Base-by-base conservation (phyloP, 495 filamentous ascomycete species). In the Articulospora tetracladia region DNA sequence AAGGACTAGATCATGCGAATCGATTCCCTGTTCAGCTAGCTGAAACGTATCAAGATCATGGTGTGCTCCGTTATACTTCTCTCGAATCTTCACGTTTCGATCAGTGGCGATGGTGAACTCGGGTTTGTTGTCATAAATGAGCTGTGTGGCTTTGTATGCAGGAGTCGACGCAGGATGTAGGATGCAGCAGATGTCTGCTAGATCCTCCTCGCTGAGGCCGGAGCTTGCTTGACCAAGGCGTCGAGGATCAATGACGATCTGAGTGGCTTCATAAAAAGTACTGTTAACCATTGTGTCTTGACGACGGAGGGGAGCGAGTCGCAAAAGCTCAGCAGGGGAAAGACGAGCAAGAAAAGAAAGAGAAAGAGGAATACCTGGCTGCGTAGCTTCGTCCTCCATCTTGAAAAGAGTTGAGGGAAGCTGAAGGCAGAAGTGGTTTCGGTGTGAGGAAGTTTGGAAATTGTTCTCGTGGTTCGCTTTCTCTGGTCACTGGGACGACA, bases 131-230 rank as follows among this genome's bases (percentile, higher is more conserved):
- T 70, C 53, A 23, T 80, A 81, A 47, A 88, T 79, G 0, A 72
- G 65, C 41, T 75, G 71, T 15, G 96, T 86, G 50, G 90, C 87
- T 55, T 76, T 72, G 64, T 84, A 84, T 1, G 94, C 92, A 7
- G 81, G 77, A 39, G 81, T 79, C 0, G 92, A 90, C 53, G 81
- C 82, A 1, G 94, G 93, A 59, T 94, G 85, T 3, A 98, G 81
- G 49, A 97, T 87, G 73, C 91, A 95, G 53, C 97, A 82, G 60
- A 97, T 90, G 65, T 97, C 93, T 27, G 89, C 78, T 27, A 92
- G 79, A 66, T 97, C 93, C 60, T 91, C 76, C 44, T 91, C 89
- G 51, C 80, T 86, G 13, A 94, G 81, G 25, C 88, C 89, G 22
- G 92, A 93, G 36, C 56, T 51, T 62, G 84, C 86, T 61, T 86